A percentile compares a stretch with the other conserved stretches of the same genome.
Evolutionary conservation across 177 flowering plant species (phyloP).

Genomic region (Vitis hybrid): DNA sequence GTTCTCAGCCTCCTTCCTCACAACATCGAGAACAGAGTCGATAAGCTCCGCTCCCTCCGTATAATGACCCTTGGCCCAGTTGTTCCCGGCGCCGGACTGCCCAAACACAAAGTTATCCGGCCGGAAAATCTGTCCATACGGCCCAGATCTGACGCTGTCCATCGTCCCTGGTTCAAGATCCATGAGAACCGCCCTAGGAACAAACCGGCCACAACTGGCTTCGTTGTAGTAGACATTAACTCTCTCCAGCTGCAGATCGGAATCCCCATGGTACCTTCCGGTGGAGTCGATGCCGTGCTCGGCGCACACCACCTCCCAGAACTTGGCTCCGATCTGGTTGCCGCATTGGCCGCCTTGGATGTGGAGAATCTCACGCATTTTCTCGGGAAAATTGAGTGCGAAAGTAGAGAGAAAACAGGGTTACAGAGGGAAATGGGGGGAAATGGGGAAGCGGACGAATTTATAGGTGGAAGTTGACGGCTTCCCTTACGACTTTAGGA

Average conservation of each 20-base stretch:
- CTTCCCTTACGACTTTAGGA: background rate
- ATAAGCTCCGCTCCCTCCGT: slow-evolving; percentile 66
- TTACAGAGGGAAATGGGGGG: background rate
- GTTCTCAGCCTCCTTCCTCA: slow-evolving; percentile 63
- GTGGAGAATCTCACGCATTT: slow-evolving; percentile 68
- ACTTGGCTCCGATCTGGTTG: slow-evolving; percentile 69
- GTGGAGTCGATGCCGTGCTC: slow-evolving; percentile 67
- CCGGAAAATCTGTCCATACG: slow-evolving; percentile 63
- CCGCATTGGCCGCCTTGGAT: slow-evolving; percentile 73
- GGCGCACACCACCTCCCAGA: slow-evolving; percentile 63
- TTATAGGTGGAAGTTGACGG: slow-evolving; percentile 13
- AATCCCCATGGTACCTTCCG: slow-evolving; percentile 52
- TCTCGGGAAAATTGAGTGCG: slow-evolving; percentile 8
- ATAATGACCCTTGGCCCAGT: slow-evolving; percentile 63
- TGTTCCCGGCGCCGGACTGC: slow-evolving; percentile 58
- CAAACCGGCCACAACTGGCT: slow-evolving; percentile 60
- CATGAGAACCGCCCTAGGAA: slow-evolving; percentile 61
- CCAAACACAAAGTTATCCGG: slow-evolving; percentile 72
- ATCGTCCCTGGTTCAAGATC: slow-evolving; percentile 74
- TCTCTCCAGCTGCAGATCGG: slow-evolving; percentile 58
- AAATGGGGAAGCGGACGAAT: background rate
- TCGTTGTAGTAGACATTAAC: slow-evolving; percentile 74
- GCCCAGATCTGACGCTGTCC: slow-evolving; percentile 67
- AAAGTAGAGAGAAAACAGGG: background rate
- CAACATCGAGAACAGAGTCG: slow-evolving; percentile 65